Evolutionary conservation across 352 stramenopile species (phyloP).

Genomic region (Phytopythium mirpurense): DNA sequence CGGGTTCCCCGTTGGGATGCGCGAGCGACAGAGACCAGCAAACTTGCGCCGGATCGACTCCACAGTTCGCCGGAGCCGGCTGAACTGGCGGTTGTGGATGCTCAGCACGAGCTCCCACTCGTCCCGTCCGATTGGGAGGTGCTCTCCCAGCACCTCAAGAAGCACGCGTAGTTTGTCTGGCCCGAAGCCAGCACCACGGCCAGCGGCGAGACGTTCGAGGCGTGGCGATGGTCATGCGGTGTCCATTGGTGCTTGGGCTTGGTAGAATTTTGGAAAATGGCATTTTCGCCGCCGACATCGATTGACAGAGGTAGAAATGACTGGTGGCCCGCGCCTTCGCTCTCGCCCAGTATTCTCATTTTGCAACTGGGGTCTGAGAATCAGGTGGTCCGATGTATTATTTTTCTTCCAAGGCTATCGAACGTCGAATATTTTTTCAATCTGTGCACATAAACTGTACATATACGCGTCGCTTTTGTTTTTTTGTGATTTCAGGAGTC

Average conservation of each 20-base stretch:
- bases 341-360: neutral
- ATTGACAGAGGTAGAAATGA: neutral
- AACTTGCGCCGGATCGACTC: neutral
- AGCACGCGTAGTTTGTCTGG: neutral
- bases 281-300: neutral
- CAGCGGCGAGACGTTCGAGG: neutral
- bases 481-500: constrained; percentile 4
- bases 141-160: neutral
- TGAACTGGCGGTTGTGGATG: neutral
- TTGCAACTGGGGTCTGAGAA: neutral
- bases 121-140: neutral
- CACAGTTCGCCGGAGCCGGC: neutral
- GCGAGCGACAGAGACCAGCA: neutral
- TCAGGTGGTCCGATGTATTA: constrained; percentile 2
- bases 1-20: neutral
- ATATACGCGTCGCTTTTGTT: constrained; percentile 1
- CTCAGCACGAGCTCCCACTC: neutral
- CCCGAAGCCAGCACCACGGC: neutral
- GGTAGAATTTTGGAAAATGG: neutral
- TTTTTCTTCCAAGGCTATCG: neutral
- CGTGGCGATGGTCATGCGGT: neutral
- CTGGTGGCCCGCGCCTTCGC: neutral
- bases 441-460: constrained; percentile 1
- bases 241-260: constrained; percentile 1
- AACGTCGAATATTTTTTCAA: constrained; percentile 2